Conservation (phyloP, 2,329 filamentous ascomycete species). For the Phialocephala sp. region DNA sequence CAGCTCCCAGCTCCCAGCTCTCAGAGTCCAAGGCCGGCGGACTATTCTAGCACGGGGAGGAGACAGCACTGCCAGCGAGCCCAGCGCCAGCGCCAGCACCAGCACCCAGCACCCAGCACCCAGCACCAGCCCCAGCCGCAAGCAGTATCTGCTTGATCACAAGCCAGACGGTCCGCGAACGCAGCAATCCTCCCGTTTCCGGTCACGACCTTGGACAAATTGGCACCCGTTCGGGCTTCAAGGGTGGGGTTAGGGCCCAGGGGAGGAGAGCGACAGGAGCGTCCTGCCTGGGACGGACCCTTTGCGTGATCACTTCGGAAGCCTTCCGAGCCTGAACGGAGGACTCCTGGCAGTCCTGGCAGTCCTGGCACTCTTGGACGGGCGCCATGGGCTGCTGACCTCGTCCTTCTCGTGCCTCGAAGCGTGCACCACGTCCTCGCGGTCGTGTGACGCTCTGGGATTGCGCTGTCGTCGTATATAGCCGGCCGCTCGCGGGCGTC, state of each 20-base stretch:
- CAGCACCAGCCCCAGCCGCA: not conserved
- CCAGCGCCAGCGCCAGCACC: not conserved
- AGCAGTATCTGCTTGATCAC: slow-evolving; percentile 16
- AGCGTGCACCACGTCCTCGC: not conserved
- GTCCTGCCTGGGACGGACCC: not conserved
- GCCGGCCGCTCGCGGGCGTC: slow-evolving; percentile 7
- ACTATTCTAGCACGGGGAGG: not conserved
- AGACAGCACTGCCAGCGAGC: not conserved
- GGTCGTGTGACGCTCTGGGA: slow-evolving; percentile 10
- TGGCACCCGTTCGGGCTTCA: slow-evolving; percentile 1
- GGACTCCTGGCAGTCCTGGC: not conserved
- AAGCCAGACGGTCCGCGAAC: slow-evolving; percentile 14
- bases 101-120: not conserved
- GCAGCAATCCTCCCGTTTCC: slow-evolving; percentile 13
- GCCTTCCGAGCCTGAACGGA: not conserved
- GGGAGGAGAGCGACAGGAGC: not conserved
- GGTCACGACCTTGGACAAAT: not conserved
- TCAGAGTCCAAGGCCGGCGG: not conserved
- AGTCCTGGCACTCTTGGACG: not conserved
- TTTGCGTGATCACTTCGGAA: slow-evolving; percentile 8
- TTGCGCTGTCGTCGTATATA: slow-evolving; percentile 5
- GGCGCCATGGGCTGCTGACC: not conserved
- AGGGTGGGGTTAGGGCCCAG: not conserved
- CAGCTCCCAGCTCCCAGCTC: not conserved
- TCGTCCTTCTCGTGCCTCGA: not conserved